These are phyloP conservation scores for Apophysomyces elegans DNA, from an alignment of 371 early-diverging fungal genomes.

Conservation along the genomic window DNA sequence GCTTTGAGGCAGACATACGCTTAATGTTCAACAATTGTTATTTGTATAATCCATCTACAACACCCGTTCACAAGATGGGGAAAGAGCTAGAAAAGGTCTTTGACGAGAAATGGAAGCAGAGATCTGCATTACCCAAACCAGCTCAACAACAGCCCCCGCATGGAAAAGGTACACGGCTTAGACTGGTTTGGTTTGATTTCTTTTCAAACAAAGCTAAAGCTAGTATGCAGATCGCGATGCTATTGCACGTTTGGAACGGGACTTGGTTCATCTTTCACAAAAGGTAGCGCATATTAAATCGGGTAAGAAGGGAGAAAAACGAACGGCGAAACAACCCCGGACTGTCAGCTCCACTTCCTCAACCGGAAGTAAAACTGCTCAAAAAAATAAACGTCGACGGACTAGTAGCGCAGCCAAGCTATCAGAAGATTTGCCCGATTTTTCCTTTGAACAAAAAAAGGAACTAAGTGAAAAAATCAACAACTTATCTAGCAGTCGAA, in stretches of 20 bases:
- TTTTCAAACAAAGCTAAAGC: not conserved
- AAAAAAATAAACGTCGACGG: not conserved
- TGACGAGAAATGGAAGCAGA: slow-evolving; percentile 83
- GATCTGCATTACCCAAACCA: slow-evolving; percentile 40
- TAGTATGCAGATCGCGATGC: slow-evolving; percentile 12
- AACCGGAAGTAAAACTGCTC: not conserved
- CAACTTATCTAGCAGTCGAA: slow-evolving; percentile 74
- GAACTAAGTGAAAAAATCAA: slow-evolving; percentile 87
- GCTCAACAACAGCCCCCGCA: not conserved
- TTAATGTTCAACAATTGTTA: slow-evolving; percentile 95
- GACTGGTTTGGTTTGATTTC: too few species aligned
- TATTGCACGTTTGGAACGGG: slow-evolving; percentile 32
- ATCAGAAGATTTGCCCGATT: not conserved
- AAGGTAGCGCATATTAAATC: slow-evolving; percentile 66
- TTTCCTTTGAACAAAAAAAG: slow-evolving; percentile 76
- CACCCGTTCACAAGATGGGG: slow-evolving; percentile 90
- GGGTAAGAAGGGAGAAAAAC: slow-evolving; percentile 55
- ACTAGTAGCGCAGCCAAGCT: not conserved
- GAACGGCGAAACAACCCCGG: not conserved
- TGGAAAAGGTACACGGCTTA: not conserved
- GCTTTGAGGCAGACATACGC: slow-evolving; percentile 87
- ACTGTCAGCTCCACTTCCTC: not conserved
- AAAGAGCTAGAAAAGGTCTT: slow-evolving; percentile 81
- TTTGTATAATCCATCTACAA: slow-evolving; percentile 88
- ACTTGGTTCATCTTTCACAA: slow-evolving; percentile 26